Base-by-base conservation (phyloP, 1,284 basidiomycete species). In the Mycena citricolor region DNA sequence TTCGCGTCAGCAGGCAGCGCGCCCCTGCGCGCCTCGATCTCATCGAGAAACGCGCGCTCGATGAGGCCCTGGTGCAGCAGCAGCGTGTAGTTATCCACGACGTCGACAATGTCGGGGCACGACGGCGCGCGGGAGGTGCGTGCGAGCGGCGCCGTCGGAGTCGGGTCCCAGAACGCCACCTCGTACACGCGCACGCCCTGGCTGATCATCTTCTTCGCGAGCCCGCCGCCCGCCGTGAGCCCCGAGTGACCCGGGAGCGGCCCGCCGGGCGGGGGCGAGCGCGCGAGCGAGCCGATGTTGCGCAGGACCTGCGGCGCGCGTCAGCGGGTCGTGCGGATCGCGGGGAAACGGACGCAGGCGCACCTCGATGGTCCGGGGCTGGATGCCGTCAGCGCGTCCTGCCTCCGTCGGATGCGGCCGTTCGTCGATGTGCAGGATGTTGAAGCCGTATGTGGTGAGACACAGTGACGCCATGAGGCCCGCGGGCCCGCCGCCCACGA, bases 321-420 rank as follows among this genome's bases (percentile, higher is more conserved):
- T 46, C 31, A 23, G 24, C n/a, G n/a, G n/a, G n/a, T n/a, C n/a
- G n/a, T n/a, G n/a, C n/a, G n/a, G n/a, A n/a, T n/a, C 8, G 28
- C 8, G 11, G 5, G 28, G 4, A 32, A 20, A 30, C 16, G 3
- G 11, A 22, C 2, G 14, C 30, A 5, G 23, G 25, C 47, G 58
- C 21, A 62, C 60, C 44, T 64, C 63, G 11, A 60, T 34, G 3
- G 59, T 62, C 11, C 61, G 56, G 4, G 62, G 58, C 43, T 62
- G 59, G 19, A 65, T 55, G 6, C 63, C 63, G 49, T 65, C 63
- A 14, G 63, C 63, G 31, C 61, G 58, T n/a, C 63, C 62, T 33
- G 46, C 51, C 24, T 39, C 32, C 12, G 51, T 52, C 19, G 51
- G 42, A 32, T 46, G 47, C 2, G 51, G 30, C 22, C 51, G 51